A percentile compares a stretch with the other conserved stretches of the same genome.
Evolutionary conservation across 2,329 filamentous ascomycete species (phyloP).

Genomic region (Phoma sp.): DNA sequence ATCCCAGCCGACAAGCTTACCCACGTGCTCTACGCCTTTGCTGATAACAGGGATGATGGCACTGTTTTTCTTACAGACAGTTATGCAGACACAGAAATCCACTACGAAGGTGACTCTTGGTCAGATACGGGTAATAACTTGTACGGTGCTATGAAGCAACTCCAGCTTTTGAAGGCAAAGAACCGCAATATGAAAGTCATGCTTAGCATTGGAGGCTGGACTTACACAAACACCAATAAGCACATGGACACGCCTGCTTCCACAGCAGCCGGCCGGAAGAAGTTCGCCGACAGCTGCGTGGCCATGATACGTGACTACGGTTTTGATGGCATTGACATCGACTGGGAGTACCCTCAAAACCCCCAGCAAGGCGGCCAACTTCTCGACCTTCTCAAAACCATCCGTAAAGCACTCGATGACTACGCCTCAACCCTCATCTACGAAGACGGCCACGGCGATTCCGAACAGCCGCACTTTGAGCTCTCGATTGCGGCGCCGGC

Average conservation of each 20-base stretch:
- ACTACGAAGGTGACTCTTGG: conserved; percentile 67
- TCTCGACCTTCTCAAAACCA: conserved; percentile 50
- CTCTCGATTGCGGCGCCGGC: conserved; percentile 56
- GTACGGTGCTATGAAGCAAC: conserved; percentile 80
- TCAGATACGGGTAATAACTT: conserved; percentile 71
- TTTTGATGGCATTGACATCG: conserved; percentile 58
- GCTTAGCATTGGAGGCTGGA: conserved; percentile 85
- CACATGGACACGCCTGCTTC: conserved; percentile 78
- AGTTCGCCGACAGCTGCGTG: conserved; percentile 76
- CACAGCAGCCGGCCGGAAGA: conserved; percentile 66
- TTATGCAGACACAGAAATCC: conserved; percentile 62
- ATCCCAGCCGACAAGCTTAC: conserved; percentile 82
- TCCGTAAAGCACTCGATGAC: conserved; percentile 48
- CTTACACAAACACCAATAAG: conserved; percentile 64
- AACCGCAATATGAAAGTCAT: conserved; percentile 81
- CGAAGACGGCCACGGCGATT: conserved; percentile 15
- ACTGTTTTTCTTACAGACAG: conserved; percentile 61
- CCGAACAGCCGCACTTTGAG: conserved; percentile 50
- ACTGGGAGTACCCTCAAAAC: conserved; percentile 56
- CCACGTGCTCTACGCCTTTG: conserved; percentile 90
- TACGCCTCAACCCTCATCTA: conserved; percentile 48
- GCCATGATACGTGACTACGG: conserved; percentile 80
- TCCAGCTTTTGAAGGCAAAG: conserved; percentile 77
- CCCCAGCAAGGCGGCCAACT: conserved; percentile 51
- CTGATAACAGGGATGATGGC: conserved; percentile 81